phyloP scores from a whole-genome alignment of 306 rosid species.

The Coriaria nepalensis region DNA sequence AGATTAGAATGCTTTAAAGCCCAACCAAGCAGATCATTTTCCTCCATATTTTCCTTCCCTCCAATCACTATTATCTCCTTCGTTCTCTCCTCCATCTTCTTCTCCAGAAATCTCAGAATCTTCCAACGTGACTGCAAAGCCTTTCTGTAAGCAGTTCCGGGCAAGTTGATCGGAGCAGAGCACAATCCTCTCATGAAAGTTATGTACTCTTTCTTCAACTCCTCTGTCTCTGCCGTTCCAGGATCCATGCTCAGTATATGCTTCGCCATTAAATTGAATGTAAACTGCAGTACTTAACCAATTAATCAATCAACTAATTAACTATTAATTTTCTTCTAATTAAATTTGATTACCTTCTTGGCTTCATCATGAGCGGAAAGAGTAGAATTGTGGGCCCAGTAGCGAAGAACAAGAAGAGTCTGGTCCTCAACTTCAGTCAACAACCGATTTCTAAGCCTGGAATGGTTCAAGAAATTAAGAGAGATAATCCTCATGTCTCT shows the following conservation, averaged over 20 bases:
- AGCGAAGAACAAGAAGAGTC: conserved; percentile 45
- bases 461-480: conserved; percentile 72
- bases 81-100: conserved; percentile 53
- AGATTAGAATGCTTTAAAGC: conserved; percentile 78
- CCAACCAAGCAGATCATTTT: conserved; percentile 85
- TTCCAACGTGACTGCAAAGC: conserved; percentile 82
- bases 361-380: conserved; percentile 93
- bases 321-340: too few relatives aligned
- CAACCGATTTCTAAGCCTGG: conserved; percentile 57
- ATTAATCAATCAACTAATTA: not conserved
- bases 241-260: conserved; percentile 93
- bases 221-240: conserved; percentile 68
- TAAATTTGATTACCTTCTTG: conserved; percentile 40
- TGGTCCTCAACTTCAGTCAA: conserved; percentile 72
- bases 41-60: conserved; percentile 30
- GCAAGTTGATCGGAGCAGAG: conserved; percentile 75
- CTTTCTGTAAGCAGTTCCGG: conserved; percentile 82
- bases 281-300: conserved; percentile 45
- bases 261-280: conserved; percentile 87
- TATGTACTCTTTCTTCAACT: conserved; percentile 63
- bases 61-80: conserved; percentile 16
- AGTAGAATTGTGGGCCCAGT: conserved; percentile 48
- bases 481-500: conserved; percentile 80
- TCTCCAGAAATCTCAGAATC: conserved; percentile 70
- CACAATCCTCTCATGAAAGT: conserved; percentile 96